These are phyloP conservation scores for Talaromyces sp. DNA, from an alignment of 2,329 filamentous ascomycete genomes.

Conservation along the genomic window DNA sequence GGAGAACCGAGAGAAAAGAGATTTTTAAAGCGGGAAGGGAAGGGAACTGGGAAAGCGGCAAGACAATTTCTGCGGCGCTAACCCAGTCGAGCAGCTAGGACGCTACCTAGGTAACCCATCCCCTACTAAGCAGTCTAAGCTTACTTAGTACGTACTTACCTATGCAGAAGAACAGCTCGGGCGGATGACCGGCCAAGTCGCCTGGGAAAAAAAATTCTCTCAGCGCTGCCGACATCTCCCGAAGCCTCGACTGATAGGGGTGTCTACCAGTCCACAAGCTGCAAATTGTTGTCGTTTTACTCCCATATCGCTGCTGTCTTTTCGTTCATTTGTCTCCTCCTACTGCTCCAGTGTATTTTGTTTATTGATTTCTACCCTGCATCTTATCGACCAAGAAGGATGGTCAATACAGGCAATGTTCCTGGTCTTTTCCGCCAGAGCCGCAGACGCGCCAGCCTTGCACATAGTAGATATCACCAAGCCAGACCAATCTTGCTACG, in stretches of 20 bases:
- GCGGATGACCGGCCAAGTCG: constrained; percentile 6
- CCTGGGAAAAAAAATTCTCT: constrained; percentile 12
- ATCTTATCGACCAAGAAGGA: not conserved
- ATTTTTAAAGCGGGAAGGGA: constrained; percentile 37
- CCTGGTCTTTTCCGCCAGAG: not conserved
- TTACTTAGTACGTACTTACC: too few relatives aligned
- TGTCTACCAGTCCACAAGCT: not conserved
- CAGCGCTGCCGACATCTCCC: constrained; percentile 37
- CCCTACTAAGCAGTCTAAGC: not conserved
- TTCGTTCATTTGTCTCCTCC: not conserved
- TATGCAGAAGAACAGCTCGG: constrained; percentile 11
- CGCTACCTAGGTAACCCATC: constrained; percentile 5
- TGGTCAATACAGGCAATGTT: not conserved
- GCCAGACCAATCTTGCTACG: not conserved
- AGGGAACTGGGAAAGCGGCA: constrained; percentile 24
- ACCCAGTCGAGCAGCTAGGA: not conserved
- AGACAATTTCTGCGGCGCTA: constrained; percentile 17
- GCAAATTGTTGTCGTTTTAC: not conserved
- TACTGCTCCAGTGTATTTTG: not conserved
- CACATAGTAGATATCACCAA: not conserved
- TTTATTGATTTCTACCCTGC: too few relatives aligned
- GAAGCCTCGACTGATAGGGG: constrained; percentile 24
- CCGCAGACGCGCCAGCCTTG: constrained; percentile 3
- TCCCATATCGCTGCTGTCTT: too few relatives aligned
- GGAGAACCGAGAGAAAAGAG: constrained; percentile 33